A percentile compares a stretch with the other conserved stretches of the same genome.
These are phyloP conservation scores for Tympanopsis confertula DNA, from an alignment of 2,329 filamentous ascomycete genomes.

Conservation along the genomic window DNA sequence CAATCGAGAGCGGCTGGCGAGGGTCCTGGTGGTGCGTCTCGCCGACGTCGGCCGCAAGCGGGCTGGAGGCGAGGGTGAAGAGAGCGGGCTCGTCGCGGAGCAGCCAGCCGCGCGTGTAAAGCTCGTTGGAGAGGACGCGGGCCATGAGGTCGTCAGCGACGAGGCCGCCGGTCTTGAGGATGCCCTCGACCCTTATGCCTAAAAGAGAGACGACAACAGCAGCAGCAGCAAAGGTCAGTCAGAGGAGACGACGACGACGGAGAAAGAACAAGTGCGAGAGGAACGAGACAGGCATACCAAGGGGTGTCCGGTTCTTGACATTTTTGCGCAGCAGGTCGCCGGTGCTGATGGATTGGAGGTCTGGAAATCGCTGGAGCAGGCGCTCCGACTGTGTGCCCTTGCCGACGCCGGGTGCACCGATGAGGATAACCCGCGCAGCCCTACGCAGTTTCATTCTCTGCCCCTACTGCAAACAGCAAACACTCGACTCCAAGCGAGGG, in stretches of 20 bases:
- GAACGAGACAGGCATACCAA: constrained; percentile 45
- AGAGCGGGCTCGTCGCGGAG: constrained; percentile 31
- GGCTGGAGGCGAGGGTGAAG: constrained; percentile 36
- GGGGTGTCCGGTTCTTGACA: constrained; percentile 75
- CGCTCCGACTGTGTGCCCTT: constrained; percentile 94
- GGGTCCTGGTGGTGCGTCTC: constrained; percentile 20
- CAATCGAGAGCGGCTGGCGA: constrained; percentile 11
- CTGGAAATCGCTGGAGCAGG: constrained; percentile 73
- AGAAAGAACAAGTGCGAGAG: constrained; percentile 4
- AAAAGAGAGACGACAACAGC: constrained; percentile 5
- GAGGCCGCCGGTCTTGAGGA: constrained; percentile 80
- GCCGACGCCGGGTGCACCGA: constrained; percentile 91
- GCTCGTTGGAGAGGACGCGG: constrained; percentile 81
- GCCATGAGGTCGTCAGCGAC: constrained; percentile 87
- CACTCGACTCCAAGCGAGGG: too few relatives aligned
- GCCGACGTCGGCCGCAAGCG: constrained; percentile 27
- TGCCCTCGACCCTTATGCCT: constrained; percentile 84
- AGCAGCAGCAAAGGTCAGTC: background rate
- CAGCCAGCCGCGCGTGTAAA: constrained; percentile 78
- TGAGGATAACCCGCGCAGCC: constrained; percentile 85
- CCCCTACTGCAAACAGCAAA: too few relatives aligned
- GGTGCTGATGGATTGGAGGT: constrained; percentile 83
- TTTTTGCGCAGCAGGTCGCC: constrained; percentile 86
- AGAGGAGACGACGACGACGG: background rate
- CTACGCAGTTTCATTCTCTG: constrained; percentile 53